phyloP scores from a whole-genome alignment of 139 green algal species.

The Coelastrella sp. region DNA sequence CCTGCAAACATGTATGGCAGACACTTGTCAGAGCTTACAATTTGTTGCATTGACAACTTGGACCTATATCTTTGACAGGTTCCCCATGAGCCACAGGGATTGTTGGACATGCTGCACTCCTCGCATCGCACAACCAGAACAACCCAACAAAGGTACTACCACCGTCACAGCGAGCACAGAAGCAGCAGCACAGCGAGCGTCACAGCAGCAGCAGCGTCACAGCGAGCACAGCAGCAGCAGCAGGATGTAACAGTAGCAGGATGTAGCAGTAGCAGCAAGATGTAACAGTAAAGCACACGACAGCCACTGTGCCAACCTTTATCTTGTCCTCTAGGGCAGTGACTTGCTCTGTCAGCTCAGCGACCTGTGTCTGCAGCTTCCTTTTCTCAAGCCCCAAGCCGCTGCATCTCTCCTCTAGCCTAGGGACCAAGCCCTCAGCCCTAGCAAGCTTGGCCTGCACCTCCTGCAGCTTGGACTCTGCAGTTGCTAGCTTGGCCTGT shows the following conservation, averaged over 20 bases:
- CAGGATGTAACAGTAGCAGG: background rate
- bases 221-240: background rate
- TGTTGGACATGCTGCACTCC: no score
- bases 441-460: background rate
- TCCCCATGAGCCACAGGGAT: no score
- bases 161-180: no score
- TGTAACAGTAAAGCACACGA: background rate
- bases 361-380: slow-evolving; percentile 20
- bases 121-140: no score
- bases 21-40: no score
- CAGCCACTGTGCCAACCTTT: background rate
- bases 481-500: background rate
- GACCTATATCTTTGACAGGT: no score
- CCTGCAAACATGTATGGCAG: background rate
- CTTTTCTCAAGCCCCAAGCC: slow-evolving; percentile 23
- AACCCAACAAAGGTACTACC: no score
- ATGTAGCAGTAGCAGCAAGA: background rate
- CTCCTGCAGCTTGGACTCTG: background rate
- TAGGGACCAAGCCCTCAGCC: slow-evolving; percentile 31
- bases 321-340: slow-evolving; percentile 22
- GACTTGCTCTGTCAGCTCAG: background rate
- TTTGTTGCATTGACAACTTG: no score
- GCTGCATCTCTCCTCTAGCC: slow-evolving; percentile 41
- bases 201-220: background rate
- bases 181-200: no score